phyloP scores from a whole-genome alignment of 768 basidiomycete species.

The Hirschioporus abietinus region DNA sequence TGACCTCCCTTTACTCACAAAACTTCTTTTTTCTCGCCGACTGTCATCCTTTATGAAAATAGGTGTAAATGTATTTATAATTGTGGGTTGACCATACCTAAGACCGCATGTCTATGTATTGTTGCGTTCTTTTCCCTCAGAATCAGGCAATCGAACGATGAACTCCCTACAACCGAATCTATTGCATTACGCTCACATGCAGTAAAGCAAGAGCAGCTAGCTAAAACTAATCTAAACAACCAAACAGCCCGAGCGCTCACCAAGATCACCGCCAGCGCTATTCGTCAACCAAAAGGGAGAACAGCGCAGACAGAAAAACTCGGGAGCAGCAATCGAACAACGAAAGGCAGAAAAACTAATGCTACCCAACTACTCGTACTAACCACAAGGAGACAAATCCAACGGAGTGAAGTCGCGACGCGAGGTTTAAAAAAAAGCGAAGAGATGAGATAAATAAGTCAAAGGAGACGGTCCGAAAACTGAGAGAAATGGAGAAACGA shows the following conservation, averaged over 20 bases:
- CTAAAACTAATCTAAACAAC: neutral
- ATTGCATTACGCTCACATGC: neutral
- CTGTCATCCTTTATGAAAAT: too few relatives aligned
- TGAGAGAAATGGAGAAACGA: neutral
- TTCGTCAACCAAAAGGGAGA: neutral
- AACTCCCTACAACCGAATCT: neutral
- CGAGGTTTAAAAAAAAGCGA: neutral
- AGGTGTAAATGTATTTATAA: neutral
- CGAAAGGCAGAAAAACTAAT: neutral
- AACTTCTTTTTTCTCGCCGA: too few relatives aligned
- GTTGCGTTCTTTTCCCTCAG: neutral
- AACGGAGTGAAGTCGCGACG: neutral
- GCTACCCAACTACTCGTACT: neutral
- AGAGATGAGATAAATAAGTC: neutral
- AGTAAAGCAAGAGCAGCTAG: neutral
- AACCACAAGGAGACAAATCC: neutral
- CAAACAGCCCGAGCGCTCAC: neutral
- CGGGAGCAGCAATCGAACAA: slow-evolving; percentile 1
- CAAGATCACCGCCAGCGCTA: neutral
- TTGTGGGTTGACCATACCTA: neutral
- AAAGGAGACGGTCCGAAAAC: neutral
- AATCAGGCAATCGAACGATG: neutral
- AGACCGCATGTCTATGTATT: too few relatives aligned
- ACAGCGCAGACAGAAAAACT: neutral
- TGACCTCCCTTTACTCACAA: too few relatives aligned